Conservation (phyloP, 2,329 filamentous ascomycete genomes). For the Trichoderma arundinaceum region DNA sequence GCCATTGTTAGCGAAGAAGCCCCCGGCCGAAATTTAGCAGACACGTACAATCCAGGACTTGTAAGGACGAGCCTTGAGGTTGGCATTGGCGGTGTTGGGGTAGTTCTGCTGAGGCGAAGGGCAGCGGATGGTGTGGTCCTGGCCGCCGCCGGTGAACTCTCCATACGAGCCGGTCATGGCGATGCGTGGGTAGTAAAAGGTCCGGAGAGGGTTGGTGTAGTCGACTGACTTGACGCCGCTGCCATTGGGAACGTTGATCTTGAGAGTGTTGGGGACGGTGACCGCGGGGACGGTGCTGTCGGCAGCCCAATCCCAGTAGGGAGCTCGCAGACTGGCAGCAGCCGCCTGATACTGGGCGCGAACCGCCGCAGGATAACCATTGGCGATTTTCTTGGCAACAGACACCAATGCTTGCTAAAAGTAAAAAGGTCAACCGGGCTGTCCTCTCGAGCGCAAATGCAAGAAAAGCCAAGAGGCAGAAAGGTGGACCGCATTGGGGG, state of each 20-base stretch:
- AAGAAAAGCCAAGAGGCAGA: neutral
- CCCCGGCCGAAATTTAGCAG: neutral
- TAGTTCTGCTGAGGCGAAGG: conserved; percentile 46
- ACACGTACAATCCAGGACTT: conserved; percentile 50
- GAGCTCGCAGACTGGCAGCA: conserved; percentile 53
- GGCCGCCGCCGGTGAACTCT: conserved; percentile 39
- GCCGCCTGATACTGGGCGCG: conserved; percentile 50
- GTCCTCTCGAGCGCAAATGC: neutral
- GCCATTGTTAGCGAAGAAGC: conserved; percentile 25
- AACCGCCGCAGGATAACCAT: conserved; percentile 47
- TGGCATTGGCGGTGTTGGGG: conserved; percentile 47
- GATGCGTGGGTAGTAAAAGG: conserved; percentile 55
- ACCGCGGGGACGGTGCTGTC: conserved; percentile 51
- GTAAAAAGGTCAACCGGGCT: conserved; percentile 25
- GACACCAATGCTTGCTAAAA: conserved; percentile 57
- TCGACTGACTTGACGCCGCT: conserved; percentile 39
- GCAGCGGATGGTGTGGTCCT: conserved; percentile 50
- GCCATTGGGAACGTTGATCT: conserved; percentile 50
- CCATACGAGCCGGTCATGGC: conserved; percentile 49
- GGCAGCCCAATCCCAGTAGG: conserved; percentile 62
- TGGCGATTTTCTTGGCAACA: conserved; percentile 54
- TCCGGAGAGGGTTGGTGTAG: conserved; percentile 59
- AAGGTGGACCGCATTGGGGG: neutral
- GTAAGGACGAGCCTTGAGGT: conserved; percentile 44
- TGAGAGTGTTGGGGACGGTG: conserved; percentile 45